A percentile compares a stretch with the other conserved stretches of the same genome.
Conservation (phyloP, 2,329 filamentous ascomycete species). For the Epichloe baconii region DNA sequence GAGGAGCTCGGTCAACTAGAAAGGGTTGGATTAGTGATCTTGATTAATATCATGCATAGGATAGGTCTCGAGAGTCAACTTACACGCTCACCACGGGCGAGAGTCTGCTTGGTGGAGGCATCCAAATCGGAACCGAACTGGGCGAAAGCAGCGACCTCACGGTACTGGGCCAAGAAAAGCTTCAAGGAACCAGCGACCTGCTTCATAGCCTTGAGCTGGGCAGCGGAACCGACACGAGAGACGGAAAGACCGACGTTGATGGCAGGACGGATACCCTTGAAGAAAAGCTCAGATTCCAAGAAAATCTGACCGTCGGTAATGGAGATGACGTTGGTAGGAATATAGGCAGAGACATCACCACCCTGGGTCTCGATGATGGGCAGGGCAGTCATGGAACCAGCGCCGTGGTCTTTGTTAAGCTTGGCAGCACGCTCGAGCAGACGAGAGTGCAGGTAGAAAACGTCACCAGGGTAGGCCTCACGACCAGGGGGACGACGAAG, state of each 20-base stretch:
- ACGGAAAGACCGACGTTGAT: conserved; percentile 99
- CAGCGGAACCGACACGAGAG: conserved; percentile 98
- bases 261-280: conserved; percentile 99
- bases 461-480: conserved; percentile 98
- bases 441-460: conserved; percentile 99
- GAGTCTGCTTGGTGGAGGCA: conserved; percentile 96
- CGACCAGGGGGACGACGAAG: conserved; percentile 95
- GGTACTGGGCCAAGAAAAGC: conserved; percentile 99
- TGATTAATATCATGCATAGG: not conserved
- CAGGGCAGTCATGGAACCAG: conserved; percentile 92
- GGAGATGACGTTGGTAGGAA: conserved; percentile 99
- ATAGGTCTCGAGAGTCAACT: conserved; percentile 23
- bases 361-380: conserved; percentile 99
- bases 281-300: conserved; percentile 98
- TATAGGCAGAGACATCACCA: conserved; percentile 99
- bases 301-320: conserved; percentile 99
- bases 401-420: conserved; percentile 91
- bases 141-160: conserved; percentile 98
- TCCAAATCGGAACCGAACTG: conserved; percentile 99
- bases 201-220: conserved; percentile 99
- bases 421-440: conserved; percentile 98
- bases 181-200: conserved; percentile 99
- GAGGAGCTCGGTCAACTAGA: conserved; percentile 79
- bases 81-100: conserved; percentile 95
- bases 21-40: conserved; percentile 4